phyloP scores from a whole-genome alignment of 1,284 basidiomycete species.

The Anthracocystis walkeri region DNA sequence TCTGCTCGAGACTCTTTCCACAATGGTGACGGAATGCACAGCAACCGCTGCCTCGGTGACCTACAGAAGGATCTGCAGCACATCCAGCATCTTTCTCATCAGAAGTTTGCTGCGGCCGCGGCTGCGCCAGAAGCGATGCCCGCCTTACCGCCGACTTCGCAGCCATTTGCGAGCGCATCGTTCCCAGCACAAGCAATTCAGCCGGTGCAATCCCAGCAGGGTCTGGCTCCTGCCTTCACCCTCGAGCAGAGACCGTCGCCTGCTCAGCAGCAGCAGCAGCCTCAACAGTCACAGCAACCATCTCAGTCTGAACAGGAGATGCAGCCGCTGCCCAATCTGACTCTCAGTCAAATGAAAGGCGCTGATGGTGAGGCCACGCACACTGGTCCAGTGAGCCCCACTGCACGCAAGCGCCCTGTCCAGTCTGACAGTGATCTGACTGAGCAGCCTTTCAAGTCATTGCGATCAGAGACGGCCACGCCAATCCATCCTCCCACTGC shows the following conservation, averaged over 20 bases:
- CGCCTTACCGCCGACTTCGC: conserved; percentile 12
- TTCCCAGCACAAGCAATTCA: conserved; percentile 21
- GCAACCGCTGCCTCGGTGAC: conserved; percentile 57
- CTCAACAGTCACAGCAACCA: conserved; percentile 8
- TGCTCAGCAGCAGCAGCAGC: conserved; percentile 14
- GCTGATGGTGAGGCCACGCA: conserved; percentile 12
- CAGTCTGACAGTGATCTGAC: conserved; percentile 40
- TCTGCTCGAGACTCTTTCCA: conserved; percentile 56
- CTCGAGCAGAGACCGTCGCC: conserved; percentile 24
- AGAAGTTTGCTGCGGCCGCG: conserved; percentile 39
- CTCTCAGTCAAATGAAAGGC: conserved; percentile 36
- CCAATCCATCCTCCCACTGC: conserved; percentile 39
- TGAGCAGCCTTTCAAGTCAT: conserved; percentile 44
- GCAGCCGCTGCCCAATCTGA: conserved; percentile 18
- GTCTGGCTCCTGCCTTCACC: conserved; percentile 18
- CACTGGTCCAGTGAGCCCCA: conserved; percentile 38
- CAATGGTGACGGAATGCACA: conserved; percentile 53
- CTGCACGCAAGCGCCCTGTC: conserved; percentile 46
- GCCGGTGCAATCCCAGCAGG: conserved; percentile 5
- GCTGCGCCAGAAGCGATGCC: conserved; percentile 4
- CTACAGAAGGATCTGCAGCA: conserved; percentile 53
- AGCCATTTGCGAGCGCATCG: conserved; percentile 15
- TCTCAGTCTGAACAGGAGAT: conserved; percentile 18
- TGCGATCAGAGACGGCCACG: conserved; percentile 43
- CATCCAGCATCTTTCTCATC: conserved; percentile 57